Evolutionary conservation across 192 early-diverging fungal species (phyloP), one percentile per base, ranked within the genome.

Genomic region (Radiomyces spectabilis): DNA sequence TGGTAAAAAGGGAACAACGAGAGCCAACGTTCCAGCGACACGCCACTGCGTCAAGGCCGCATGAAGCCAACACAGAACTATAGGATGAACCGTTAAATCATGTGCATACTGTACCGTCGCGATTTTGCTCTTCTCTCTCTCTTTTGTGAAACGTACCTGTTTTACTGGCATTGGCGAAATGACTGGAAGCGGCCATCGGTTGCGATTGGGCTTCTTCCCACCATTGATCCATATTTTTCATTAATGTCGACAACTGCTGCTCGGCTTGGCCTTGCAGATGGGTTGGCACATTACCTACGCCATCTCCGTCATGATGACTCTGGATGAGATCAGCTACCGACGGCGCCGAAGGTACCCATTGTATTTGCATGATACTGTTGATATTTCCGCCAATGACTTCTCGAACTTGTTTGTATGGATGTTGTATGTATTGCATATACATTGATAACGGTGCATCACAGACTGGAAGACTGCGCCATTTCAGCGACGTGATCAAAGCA

Each of bases 381-480:
- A 95, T 81, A 42, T 81, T 72, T 5, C 71, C 71, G 22, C 90
- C 93, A 4, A 93, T 57, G 13, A 77, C 67, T 48, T 93, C 86
- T 3, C 95, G 79, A 21, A 96, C 90, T 65, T 93, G 91, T 54
- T 94, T 83, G 71, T 96, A 97, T 9, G 92, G 92, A 65, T 91
- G 85, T 12, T 71, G 67, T 50, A 92, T 59, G 29, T 77, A 73
- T 10, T 72, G 59, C 4, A 95, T 42, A 32, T 82, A 77, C 1
- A 57, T 54, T 7, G 71, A 58, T 25, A 90, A 34, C 29, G 78
- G 18, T 16, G 51, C 51, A 21, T 39, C 39, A 25, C 41, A 61
- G 33, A 15, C 47, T 5, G 75, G 74, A 8, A 51, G 21, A 1
- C 87, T 56, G 5, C 87, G 74, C 91, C 92, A 95, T 25, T 80